Base-by-base conservation (phyloP, 2,329 filamentous ascomycete genomes). In the Chaetothyriales sp. region DNA sequence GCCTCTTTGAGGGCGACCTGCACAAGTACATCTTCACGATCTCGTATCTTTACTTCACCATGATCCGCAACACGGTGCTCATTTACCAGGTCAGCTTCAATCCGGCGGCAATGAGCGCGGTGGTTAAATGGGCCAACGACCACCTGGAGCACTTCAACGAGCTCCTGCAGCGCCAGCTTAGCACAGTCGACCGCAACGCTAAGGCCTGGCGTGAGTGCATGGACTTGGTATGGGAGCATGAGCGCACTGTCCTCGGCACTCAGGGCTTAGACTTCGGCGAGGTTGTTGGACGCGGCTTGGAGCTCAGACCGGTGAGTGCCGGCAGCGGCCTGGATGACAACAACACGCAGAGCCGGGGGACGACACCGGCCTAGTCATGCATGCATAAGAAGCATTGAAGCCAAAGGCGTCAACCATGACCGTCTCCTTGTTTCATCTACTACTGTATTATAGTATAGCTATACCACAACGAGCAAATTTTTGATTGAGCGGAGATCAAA, bases 111-210 rank as follows among this genome's bases (percentile, higher is more conserved):
- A 93, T 92, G 77, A 94, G 87, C 61, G 88, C 89, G 0, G 94
- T 88, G 60, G 90, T 98, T 61, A 93, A 90, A 64, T 98, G 92
- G 92, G 89, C 88, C n/a, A 96, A 95, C 67, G 84, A 92, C 60
- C 82, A 94, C 64, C 80, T 96, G 1, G 89, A 95, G 60, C 81
- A 81, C 1, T 96, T 96, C 72, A 96, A 95, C 61, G 75, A 75
- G 45, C 80, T 92, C 48, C 73, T 98, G 39, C 79, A 77, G 36
- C 75, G 90, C 53, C 92, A 96, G 68, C 72, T 98, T 54, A 93
- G 87, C 68, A 88, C 85, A 63, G 84, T 92, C 2, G 83, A 93
- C 54, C 76, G 74, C 47, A 81, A 77, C n/a, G 83, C 83, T 12
- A 75, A 79, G 44, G 76, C 86, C 1, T 95, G 87, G 86, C 77